Evolutionary conservation across 768 basidiomycete species (phyloP), one percentile per base, ranked within the genome.

Genomic region (Boletellus sp.): DNA sequence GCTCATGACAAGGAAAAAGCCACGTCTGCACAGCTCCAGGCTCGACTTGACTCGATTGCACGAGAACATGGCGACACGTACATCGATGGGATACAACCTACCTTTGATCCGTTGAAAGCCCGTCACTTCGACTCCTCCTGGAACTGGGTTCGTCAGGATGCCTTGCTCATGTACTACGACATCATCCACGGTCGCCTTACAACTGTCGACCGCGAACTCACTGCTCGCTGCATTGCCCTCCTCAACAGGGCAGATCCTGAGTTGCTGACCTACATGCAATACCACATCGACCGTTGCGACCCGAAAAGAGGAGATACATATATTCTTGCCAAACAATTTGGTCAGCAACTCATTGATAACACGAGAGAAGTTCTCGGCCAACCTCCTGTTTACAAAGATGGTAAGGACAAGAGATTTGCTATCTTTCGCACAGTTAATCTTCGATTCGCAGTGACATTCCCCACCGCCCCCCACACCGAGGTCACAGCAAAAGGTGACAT

Each of bases 71-170:
- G 96, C 24, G 94, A 98, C 49, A 68, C 77, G 0, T 99, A 99
- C 70, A 75, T 98, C 52, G 87, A 94, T 28, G 96, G 96, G 38
- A 94, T 98, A 53, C 89, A 94, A 63, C 96, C 96, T 10, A 78
- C 81, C 50, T 99, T 99, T 70, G 91, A 95, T 63, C 85, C 90
- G 3, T 77, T 97, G 61, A 98, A 99, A 71, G 96, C 94, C 12
- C 90, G 96, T 40, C 94, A 87, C 65, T 98, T 99, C 76, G 94
- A 98, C 66, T 98, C 95, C 2, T 93, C 89, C 6, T 99, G 95
- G 96, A 99, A 99, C 66, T 99, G 96, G 96, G 95, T 88, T 39
- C 86, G 95, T 52, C 96, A 99, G 72, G 94, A 96, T 54, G 92
- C 94, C 15, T 76, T 98, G 23, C 74, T 92, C 52, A 94, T 99